These are phyloP conservation scores for Oxyria digyna DNA, from an alignment of 148 eudicot species.

Conservation along the genomic window DNA sequence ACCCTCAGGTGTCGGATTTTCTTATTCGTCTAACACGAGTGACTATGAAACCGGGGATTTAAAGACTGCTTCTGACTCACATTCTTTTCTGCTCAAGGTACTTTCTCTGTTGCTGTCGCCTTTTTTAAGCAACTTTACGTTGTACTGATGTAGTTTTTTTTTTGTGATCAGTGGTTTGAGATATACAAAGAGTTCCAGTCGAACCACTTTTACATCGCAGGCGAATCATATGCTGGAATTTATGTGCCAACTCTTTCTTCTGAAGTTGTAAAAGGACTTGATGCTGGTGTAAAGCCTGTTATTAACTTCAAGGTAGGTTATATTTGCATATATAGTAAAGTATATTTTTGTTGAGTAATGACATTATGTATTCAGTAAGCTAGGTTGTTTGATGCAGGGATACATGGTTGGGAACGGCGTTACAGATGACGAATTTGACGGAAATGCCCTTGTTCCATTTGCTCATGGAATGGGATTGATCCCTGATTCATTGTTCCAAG, in stretches of 20 bases:
- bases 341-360: background rate
- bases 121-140: background rate
- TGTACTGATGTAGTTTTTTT: background rate
- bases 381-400: constrained; percentile 47
- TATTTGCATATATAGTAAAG: background rate
- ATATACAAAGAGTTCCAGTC: constrained; percentile 58
- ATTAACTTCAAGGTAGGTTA: constrained; percentile 63
- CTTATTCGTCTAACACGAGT: constrained; percentile 45
- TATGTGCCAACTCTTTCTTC: constrained; percentile 86
- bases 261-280: constrained; percentile 78
- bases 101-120: background rate
- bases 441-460: constrained; percentile 91
- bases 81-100: constrained; percentile 82
- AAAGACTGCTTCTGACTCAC: constrained; percentile 70
- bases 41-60: constrained; percentile 71
- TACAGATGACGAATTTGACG: constrained; percentile 62
- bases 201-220: constrained; percentile 75
- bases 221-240: constrained; percentile 95
- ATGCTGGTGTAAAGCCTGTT: constrained; percentile 59
- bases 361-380: background rate
- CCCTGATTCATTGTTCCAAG: constrained; percentile 58
- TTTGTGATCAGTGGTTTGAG: constrained; percentile 60
- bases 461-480: constrained; percentile 95
- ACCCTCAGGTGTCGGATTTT: constrained; percentile 80
- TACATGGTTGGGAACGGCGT: constrained; percentile 98